phyloP scores from a whole-genome alignment of 176 grass and related monocot species.

The Musa troglodytarum region DNA sequence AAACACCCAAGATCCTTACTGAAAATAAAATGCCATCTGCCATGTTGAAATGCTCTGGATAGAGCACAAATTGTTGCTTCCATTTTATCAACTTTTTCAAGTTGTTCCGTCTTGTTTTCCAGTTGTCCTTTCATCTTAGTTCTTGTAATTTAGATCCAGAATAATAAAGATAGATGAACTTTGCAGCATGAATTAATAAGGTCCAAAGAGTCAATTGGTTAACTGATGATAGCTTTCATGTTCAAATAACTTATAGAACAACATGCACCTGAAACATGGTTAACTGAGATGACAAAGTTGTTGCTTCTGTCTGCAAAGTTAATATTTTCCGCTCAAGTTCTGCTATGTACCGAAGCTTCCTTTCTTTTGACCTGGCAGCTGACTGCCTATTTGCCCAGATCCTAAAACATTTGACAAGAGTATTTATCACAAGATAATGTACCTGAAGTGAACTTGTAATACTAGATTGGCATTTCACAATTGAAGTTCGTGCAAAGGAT shows the following conservation, averaged over 20 bases:
- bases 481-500: background rate
- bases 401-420: constrained; percentile 29
- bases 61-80: background rate
- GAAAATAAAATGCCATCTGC: background rate
- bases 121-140: background rate
- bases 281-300: constrained; percentile 76
- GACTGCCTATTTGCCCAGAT: constrained; percentile 94
- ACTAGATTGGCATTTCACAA: background rate
- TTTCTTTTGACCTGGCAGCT: constrained; percentile 95
- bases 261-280: constrained; percentile 67
- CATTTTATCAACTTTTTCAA: no score
- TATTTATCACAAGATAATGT: constrained; percentile 3
- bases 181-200: background rate
- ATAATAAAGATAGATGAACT: background rate
- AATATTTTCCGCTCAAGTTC: constrained; percentile 89
- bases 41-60: background rate
- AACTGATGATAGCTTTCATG: background rate
- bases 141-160: background rate
- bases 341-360: constrained; percentile 95
- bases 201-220: background rate
- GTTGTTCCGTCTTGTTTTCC: background rate
- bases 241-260: constrained; percentile 16
- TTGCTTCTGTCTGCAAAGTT: constrained; percentile 74
- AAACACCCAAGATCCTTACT: background rate
- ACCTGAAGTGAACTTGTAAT: background rate